A percentile compares a stretch with the other conserved stretches of the same genome.
Conservation (phyloP, 495 filamentous ascomycete genomes). For the Penicillium lividum region DNA sequence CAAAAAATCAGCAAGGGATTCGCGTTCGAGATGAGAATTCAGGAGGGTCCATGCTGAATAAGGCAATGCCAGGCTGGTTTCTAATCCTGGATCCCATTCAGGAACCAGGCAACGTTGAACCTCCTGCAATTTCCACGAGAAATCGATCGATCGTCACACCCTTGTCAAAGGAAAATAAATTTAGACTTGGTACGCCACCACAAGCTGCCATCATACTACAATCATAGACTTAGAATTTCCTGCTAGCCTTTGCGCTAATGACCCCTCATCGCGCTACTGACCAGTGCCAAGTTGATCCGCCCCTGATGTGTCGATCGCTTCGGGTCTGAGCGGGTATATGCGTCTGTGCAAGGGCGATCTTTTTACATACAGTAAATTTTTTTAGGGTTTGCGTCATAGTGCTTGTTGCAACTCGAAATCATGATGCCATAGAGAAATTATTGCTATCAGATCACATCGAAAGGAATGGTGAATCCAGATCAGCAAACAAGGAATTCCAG, state of each 20-base stretch:
- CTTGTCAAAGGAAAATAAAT: background rate
- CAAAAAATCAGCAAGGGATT: background rate
- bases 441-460: background rate
- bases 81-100: background rate
- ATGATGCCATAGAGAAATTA: background rate
- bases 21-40: background rate
- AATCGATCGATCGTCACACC: background rate
- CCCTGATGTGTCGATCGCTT: conserved; percentile 11
- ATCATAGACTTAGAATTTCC: conserved; percentile 3
- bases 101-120: background rate
- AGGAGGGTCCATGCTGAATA: background rate
- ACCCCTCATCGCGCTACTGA: conserved; percentile 10
- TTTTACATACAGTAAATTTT: conserved; percentile 3
- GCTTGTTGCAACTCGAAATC: background rate
- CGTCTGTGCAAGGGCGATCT: background rate
- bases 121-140: background rate
- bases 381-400: background rate
- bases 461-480: conserved; percentile 24
- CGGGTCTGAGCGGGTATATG: conserved; percentile 6
- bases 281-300: conserved; percentile 11
- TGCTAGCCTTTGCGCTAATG: conserved; percentile 9
- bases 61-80: background rate
- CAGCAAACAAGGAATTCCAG: conserved; percentile 26
- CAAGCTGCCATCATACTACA: conserved; percentile 5
- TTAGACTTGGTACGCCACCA: background rate